Base-by-base conservation (phyloP, 2,329 filamentous ascomycete genomes). In the Pestalotiopsis sp. region DNA sequence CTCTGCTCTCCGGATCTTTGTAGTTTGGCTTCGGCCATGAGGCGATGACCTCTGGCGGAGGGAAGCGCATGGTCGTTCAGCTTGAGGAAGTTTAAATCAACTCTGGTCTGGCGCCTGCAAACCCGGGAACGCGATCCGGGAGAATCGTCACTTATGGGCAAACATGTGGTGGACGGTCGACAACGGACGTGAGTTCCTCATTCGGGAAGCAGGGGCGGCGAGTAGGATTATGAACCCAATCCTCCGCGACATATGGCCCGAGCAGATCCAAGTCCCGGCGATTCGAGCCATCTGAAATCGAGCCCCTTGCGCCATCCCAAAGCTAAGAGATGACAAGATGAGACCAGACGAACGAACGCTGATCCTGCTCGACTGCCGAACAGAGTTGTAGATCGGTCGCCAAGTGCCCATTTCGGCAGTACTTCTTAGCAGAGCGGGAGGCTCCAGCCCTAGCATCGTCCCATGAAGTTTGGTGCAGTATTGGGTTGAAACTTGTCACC, bases 21-120 rank as follows among this genome's bases (percentile, higher is more conserved):
- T 80, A 80, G 70, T 83, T 82, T 11, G 81, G 77, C 23, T 52
- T 39, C 14, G 82, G 82, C 82, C 82, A 84, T 57, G 74, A 69
- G 63, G 76, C 76, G 65, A 76, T 65, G 49, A 82, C 78, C 45
- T 80, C 77, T 6, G 73, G 68, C 13, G 81, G 81, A 58, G 81
- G 80, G 41, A 76, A 71, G 59, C 81, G 77, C 80, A 82, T 82
- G 36, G 9, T 64, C 4, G 17, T 23, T 63, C 45, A 2, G 9
- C 31, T 36, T 6, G 31, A 1, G 1, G 2, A 36, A 9, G 31
- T 36, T 36, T 36, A 36, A 36, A 36, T 9, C 31, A 6, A 36
- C 2, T 36, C 31, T 36, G 31, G 31, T 36, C 31, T 36, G 31
- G 31, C 31, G 31, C 31, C 31, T 36, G 31, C 31, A 36, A 36